Conservation (phyloP, 805 yeast species). For the Barnettozyma populi region DNA sequence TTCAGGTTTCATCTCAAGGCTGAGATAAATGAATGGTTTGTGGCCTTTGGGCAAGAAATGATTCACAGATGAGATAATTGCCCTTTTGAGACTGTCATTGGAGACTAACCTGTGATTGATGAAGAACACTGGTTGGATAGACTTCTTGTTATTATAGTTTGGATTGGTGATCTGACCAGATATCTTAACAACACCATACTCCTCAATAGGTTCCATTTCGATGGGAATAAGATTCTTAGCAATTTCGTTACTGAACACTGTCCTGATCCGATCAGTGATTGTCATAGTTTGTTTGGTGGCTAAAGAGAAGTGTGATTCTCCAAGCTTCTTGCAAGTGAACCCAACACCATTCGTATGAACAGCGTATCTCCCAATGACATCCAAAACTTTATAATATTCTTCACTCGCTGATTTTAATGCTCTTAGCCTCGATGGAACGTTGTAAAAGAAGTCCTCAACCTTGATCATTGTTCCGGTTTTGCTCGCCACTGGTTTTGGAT, state of each 20-base stretch:
- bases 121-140: conserved; percentile 67
- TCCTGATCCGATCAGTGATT: conserved; percentile 63
- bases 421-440: conserved; percentile 71
- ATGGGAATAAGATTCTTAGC: conserved; percentile 60
- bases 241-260: conserved; percentile 63
- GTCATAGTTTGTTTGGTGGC: conserved; percentile 46
- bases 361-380: conserved; percentile 79
- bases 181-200: conserved; percentile 47
- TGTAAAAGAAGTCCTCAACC: conserved; percentile 87
- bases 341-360: conserved; percentile 67
- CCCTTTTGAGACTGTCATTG: conserved; percentile 74
- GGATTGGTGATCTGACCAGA: conserved; percentile 65
- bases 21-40: conserved; percentile 71
- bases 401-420: conserved; percentile 63
- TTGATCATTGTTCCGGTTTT: conserved; percentile 77
- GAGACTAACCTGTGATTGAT: conserved; percentile 79
- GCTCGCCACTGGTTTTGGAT: conserved; percentile 79
- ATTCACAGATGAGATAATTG: conserved; percentile 42
- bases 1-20: conserved; percentile 58
- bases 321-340: conserved; percentile 73
- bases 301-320: conserved; percentile 67
- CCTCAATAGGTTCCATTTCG: conserved; percentile 26
- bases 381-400: conserved; percentile 72
- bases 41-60: conserved; percentile 70
- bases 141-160: conserved; percentile 63